These are phyloP conservation scores for Peronosclerospora sorghi DNA, from an alignment of 352 stramenopile species.

Conservation along the genomic window DNA sequence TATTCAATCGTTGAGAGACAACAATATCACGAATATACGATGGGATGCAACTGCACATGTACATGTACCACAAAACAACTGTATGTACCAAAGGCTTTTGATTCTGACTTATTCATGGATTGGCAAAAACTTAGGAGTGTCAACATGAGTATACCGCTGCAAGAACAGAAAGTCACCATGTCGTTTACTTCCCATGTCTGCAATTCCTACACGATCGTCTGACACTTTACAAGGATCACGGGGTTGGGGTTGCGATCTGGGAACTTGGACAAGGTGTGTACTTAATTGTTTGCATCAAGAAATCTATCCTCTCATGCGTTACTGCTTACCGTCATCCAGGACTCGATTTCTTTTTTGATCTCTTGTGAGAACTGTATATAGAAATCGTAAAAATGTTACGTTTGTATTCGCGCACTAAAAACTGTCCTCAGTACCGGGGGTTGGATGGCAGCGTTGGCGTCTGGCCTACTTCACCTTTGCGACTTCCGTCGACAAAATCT, in stretches of 20 bases:
- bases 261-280: slow-evolving; percentile 67
- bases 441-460: too few relatives aligned
- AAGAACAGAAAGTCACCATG: slow-evolving; percentile 21
- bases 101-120: background rate
- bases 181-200: slow-evolving; percentile 73
- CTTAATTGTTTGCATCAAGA: background rate
- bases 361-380: slow-evolving; percentile 35
- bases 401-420: too few relatives aligned
- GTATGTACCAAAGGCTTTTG: background rate
- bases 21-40: slow-evolving; percentile 31
- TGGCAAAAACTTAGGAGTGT: slow-evolving; percentile 38
- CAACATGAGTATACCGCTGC: slow-evolving; percentile 33
- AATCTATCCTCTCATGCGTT: background rate
- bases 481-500: slow-evolving; percentile 54
- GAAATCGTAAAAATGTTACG: too few relatives aligned
- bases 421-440: too few relatives aligned
- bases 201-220: slow-evolving; percentile 67
- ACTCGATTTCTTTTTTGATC: slow-evolving; percentile 72
- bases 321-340: slow-evolving; percentile 23
- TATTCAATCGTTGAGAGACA: slow-evolving; percentile 25
- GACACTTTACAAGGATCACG: slow-evolving; percentile 31
- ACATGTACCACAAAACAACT: background rate
- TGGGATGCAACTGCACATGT: slow-evolving; percentile 41
- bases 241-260: slow-evolving; percentile 58
- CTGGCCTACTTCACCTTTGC: too few relatives aligned